Base-by-base conservation (phyloP, 2,329 filamentous ascomycete species). In the Fusarium lyarnte region DNA sequence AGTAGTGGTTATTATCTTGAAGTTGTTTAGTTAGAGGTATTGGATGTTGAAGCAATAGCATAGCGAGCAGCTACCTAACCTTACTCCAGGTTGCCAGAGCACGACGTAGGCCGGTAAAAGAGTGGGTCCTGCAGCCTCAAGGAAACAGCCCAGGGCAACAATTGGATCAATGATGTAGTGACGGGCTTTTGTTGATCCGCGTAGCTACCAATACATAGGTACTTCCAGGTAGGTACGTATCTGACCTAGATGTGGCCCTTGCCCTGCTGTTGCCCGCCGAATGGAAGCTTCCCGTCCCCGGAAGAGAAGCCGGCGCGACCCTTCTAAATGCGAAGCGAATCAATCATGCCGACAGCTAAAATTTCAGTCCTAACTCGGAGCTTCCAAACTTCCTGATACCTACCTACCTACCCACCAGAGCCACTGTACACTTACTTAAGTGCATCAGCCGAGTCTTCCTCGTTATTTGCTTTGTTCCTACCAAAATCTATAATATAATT, bases 41-140 rank as follows among this genome's bases (percentile, higher is more conserved):
- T 29, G 25, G 25, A 63, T 63, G 62, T 46, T 55, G 54, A 59
- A 67, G 70, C 60, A 64, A 53, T 68, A 64, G 66, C 59, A 67
- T 52, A 72, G 59, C 57, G 51, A 52, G n/a, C 70, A 72, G 67
- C 62, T 66, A 67, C 59, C 72, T 72, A 60, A 62, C 66, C 58
- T 58, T 69, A 69, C 71, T 78, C 76, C 73, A 81, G 81, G 80
- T 81, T 81, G 79, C 80, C 81, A 80, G 75, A 76, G 75, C 77
- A 78, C 80, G 78, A 80, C 78, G 78, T 80, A 80, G 77, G 68
- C 74, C 64, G 61, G 69, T 62, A 46, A 47, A 75, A 70, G 51
- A 62, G 60, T 62, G 75, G 75, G 63, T n/a, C 74, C 31, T 38
- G n/a, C 41, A 42, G 49, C 53, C 59, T 31, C 52, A 43, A 33